These are phyloP conservation scores for Astrocystis sublimbata DNA, from an alignment of 495 filamentous ascomycete species.

Conservation along the genomic window DNA sequence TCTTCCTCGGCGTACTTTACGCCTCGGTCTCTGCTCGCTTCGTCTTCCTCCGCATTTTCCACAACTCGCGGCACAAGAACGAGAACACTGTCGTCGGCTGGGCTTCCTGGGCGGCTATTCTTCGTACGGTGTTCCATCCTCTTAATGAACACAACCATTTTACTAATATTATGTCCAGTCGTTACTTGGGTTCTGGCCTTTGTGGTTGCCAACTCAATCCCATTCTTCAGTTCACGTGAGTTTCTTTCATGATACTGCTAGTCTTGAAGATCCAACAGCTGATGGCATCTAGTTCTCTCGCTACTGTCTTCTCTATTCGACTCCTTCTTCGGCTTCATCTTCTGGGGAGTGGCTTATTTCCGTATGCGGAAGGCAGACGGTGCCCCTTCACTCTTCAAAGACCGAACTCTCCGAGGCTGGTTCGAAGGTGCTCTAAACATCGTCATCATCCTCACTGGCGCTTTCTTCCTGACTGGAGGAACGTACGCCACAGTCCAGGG, in stretches of 20 bases:
- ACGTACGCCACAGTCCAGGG: conserved; percentile 77
- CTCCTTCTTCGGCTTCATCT: conserved; percentile 92
- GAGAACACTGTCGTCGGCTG: conserved; percentile 81
- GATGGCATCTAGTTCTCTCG: conserved; percentile 56
- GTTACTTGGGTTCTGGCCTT: conserved; percentile 75
- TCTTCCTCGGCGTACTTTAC: conserved; percentile 86
- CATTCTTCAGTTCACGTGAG: conserved; percentile 76
- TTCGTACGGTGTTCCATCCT: conserved; percentile 40
- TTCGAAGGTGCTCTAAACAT: conserved; percentile 65
- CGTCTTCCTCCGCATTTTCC: conserved; percentile 82
- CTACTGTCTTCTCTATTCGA: conserved; percentile 91
- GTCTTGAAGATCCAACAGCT: background rate
- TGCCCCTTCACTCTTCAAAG: conserved; percentile 59
- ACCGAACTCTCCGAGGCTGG: conserved; percentile 61
- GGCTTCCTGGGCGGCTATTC: conserved; percentile 72
- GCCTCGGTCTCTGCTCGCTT: conserved; percentile 86
- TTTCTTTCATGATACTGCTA: background rate
- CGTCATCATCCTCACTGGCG: conserved; percentile 65
- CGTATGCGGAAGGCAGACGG: conserved; percentile 75
- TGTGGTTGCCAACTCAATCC: conserved; percentile 85
- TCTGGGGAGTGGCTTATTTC: conserved; percentile 88
- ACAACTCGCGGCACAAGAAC: conserved; percentile 71
- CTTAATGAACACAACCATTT: background rate
- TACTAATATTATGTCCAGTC: conserved; percentile 40
- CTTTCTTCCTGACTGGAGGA: conserved; percentile 74